Percentiles rank a stretch among this genome's conserved stretches.
These are phyloP conservation scores for Tulasnella calospora DNA, from an alignment of 768 basidiomycete genomes.

Conservation along the genomic window DNA sequence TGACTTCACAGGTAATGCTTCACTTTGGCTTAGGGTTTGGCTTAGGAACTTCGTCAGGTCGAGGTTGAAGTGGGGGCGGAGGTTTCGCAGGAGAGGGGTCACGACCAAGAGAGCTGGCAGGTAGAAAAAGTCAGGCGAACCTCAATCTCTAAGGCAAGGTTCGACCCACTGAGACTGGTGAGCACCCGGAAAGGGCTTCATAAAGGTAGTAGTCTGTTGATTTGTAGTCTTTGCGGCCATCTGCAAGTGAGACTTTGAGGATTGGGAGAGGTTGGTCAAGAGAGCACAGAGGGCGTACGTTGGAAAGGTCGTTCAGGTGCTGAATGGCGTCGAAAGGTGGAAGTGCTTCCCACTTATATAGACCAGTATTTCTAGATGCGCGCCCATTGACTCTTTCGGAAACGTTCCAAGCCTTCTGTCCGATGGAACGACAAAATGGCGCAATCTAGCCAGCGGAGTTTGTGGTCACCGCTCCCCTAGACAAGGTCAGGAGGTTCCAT, in stretches of 20 bases:
- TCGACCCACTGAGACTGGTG: not conserved
- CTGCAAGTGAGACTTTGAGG: not conserved
- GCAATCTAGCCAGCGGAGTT: not conserved
- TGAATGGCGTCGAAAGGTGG: not conserved
- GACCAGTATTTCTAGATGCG: not conserved
- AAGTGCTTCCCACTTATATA: not conserved
- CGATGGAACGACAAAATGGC: not conserved
- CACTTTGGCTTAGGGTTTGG: not conserved
- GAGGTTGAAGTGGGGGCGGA: not conserved
- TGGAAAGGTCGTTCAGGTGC: not conserved
- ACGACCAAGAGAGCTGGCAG: not conserved
- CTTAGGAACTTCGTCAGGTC: not conserved
- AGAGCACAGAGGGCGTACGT: not conserved
- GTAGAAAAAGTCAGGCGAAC: not conserved
- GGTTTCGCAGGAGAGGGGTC: not conserved
- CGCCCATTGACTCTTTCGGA: not conserved
- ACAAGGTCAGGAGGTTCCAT: too few species aligned
- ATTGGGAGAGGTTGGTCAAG: not conserved
- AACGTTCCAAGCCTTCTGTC: not conserved
- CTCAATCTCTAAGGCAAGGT: not conserved
- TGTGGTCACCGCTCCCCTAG: not conserved
- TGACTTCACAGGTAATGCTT: too few species aligned
- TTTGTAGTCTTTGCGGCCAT: not conserved
- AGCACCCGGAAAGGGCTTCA: not conserved
- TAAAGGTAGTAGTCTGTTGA: not conserved